Evolutionary conservation across 371 early-diverging fungal genomes (phyloP).

Genomic region (Mucor lusitanicus): DNA sequence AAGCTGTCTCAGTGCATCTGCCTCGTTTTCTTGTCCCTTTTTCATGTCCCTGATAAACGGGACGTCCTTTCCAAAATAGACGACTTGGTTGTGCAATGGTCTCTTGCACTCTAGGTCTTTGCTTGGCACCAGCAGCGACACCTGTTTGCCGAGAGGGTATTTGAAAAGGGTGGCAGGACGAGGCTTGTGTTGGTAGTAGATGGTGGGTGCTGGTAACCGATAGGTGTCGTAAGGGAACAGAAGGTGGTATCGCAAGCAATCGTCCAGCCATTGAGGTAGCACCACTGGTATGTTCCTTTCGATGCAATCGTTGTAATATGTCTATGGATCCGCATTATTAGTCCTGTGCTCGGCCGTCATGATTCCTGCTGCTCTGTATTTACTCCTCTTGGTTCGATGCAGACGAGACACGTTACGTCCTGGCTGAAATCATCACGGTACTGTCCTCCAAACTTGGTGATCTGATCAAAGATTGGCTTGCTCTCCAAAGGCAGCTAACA

Average conservation of each 20-base stretch:
- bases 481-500: conserved; percentile 52
- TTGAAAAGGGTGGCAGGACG: conserved; percentile 7
- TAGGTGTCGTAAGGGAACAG: not conserved
- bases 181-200: conserved; percentile 6
- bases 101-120: not conserved
- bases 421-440: conserved; percentile 36
- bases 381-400: conserved; percentile 52
- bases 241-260: conserved; percentile 58
- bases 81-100: conserved; percentile 8
- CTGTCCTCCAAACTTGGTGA: conserved; percentile 62
- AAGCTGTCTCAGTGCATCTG: not conserved
- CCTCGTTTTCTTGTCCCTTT: not conserved
- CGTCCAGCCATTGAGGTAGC: conserved; percentile 81
- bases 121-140: not conserved
- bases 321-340: conserved; percentile 20
- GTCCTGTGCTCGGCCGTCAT: conserved; percentile 7
- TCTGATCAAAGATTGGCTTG: conserved; percentile 47
- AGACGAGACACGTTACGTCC: conserved; percentile 66
- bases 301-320: conserved; percentile 53
- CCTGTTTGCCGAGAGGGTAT: not conserved
- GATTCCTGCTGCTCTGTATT: not conserved
- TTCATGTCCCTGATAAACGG: not conserved
- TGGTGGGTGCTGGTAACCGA: conserved; percentile 11
- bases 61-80: conserved; percentile 34
- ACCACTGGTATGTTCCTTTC: conserved; percentile 60